Conservation (phyloP, 1,284 basidiomycete species). For the Ustilago bromivora region DNA sequence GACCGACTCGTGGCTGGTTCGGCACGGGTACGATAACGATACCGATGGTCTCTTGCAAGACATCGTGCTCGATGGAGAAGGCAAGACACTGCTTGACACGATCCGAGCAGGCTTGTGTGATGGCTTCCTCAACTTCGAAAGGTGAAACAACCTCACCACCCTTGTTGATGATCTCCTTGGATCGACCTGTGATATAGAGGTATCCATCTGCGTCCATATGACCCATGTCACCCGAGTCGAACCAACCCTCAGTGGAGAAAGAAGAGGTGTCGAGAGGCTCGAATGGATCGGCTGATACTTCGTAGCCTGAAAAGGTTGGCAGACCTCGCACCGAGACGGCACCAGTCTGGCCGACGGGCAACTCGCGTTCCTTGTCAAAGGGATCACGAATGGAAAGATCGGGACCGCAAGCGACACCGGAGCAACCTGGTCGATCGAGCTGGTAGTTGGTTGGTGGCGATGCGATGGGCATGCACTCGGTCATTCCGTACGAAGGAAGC, state of each 20-base stretch:
- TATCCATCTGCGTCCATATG: slow-evolving; percentile 70
- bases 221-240: slow-evolving; percentile 70
- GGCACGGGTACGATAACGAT: slow-evolving; percentile 68
- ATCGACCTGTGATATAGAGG: slow-evolving; percentile 69
- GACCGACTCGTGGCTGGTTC: slow-evolving; percentile 68
- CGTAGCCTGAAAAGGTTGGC: slow-evolving; percentile 68
- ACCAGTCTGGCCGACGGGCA: slow-evolving; percentile 66
- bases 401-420: slow-evolving; percentile 68
- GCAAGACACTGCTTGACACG: slow-evolving; percentile 69
- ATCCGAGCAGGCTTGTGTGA: slow-evolving; percentile 67
- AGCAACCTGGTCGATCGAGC: slow-evolving; percentile 68
- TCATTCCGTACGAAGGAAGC: slow-evolving; percentile 70
- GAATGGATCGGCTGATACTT: slow-evolving; percentile 58
- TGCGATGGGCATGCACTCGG: slow-evolving; percentile 70
- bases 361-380: slow-evolving; percentile 65
- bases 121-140: slow-evolving; percentile 69
- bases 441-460: slow-evolving; percentile 68
- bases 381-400: slow-evolving; percentile 68
- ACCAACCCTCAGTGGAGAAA: slow-evolving; percentile 69
- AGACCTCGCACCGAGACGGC: slow-evolving; percentile 67
- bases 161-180: slow-evolving; percentile 70
- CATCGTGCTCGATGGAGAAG: slow-evolving; percentile 69
- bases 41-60: slow-evolving; percentile 70
- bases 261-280: slow-evolving; percentile 66
- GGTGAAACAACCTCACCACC: slow-evolving; percentile 69